phyloP scores from a whole-genome alignment of 306 rosid genomes.

The Quercus parvula region DNA sequence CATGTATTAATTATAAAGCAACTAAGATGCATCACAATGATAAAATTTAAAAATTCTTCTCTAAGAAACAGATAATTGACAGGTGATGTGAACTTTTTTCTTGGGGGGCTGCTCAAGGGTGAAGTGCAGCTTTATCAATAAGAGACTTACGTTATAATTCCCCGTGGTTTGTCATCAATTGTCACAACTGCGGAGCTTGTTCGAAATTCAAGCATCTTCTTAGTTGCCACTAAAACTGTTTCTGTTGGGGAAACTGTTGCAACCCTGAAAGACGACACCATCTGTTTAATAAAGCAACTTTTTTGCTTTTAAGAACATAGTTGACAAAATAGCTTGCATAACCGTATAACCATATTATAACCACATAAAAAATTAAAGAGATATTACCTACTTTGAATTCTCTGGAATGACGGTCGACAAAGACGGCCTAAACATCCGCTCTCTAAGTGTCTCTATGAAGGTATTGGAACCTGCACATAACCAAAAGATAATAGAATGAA shows the following conservation, averaged over 20 bases:
- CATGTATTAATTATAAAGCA: not conserved
- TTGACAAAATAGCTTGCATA: not conserved
- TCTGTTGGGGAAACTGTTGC: conserved; percentile 67
- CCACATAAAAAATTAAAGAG: conserved; percentile 19
- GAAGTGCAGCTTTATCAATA: conserved; percentile 1
- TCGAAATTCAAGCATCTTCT: conserved; percentile 78
- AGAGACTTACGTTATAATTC: conserved; percentile 84
- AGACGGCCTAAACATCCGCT: conserved; percentile 87
- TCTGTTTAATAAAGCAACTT: conserved; percentile 20
- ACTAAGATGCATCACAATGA: not conserved
- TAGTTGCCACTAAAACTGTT: conserved; percentile 63
- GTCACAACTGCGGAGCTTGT: conserved; percentile 73
- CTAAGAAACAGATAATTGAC: not conserved
- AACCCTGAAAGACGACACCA: conserved; percentile 53
- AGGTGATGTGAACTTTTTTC: not conserved
- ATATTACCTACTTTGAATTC: conserved; percentile 98
- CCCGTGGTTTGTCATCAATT: conserved; percentile 68
- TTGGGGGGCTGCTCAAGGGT: not conserved
- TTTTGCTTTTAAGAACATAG: not conserved
- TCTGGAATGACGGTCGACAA: conserved; percentile 86
- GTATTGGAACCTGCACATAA: conserved; percentile 69
- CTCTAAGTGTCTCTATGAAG: conserved; percentile 79
- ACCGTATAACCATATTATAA: not conserved
- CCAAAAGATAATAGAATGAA: conserved; percentile 18
- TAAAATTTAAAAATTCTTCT: not conserved